Conservation (phyloP, 306 rosid genomes). For the Ormosia semicastrata region DNA sequence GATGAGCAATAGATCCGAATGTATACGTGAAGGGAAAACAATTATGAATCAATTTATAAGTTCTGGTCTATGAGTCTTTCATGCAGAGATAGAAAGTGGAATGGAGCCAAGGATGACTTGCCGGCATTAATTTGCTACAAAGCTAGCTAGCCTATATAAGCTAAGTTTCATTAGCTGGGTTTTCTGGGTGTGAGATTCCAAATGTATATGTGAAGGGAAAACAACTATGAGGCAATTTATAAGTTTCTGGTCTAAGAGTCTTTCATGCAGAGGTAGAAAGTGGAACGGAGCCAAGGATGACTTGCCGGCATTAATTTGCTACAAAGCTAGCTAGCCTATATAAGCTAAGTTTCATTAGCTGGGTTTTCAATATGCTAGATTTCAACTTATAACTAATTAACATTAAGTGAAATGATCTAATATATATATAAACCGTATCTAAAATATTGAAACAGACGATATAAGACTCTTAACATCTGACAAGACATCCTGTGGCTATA, state of each 20-base stretch:
- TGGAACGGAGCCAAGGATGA: conserved; percentile 48
- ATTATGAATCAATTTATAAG: background rate
- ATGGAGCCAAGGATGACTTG: conserved; percentile 55
- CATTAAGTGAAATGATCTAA: no score
- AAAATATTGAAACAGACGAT: no score
- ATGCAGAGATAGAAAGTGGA: conserved; percentile 39
- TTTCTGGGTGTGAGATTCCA: no score
- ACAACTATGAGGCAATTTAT: background rate
- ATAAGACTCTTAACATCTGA: no score
- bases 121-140: conserved; percentile 2
- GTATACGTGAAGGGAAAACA: background rate
- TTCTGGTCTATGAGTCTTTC: conserved; percentile 33
- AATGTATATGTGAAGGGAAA: background rate
- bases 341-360: background rate
- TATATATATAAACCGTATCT: no score
- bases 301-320: conserved; percentile 33
- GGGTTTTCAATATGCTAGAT: no score
- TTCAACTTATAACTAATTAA: no score
- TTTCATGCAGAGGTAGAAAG: conserved; percentile 42
- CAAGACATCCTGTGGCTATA: conserved; percentile 35
- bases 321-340: background rate
- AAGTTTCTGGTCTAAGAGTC: conserved; percentile 26
- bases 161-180: no score
- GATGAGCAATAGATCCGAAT: background rate
- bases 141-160: background rate